These are phyloP conservation scores for Hypoxylon sp. DNA, from an alignment of 2,329 filamentous ascomycete genomes.

Conservation along the genomic window DNA sequence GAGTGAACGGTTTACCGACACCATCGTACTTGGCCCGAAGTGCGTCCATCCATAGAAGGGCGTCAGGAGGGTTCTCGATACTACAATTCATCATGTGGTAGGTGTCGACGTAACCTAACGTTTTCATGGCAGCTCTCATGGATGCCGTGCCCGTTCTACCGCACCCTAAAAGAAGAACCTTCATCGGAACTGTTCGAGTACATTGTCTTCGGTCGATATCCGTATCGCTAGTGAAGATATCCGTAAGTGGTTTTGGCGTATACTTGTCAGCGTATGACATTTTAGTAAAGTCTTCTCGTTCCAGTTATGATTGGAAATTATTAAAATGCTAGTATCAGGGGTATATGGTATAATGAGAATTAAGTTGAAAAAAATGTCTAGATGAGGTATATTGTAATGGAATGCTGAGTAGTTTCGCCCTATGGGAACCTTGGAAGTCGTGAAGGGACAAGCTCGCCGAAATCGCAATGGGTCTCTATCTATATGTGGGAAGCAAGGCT, in stretches of 20 bases:
- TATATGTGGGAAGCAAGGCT: not conserved
- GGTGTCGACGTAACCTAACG: constrained; percentile 76
- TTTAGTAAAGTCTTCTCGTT: constrained; percentile 15
- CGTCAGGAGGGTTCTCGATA: constrained; percentile 77
- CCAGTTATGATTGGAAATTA: not conserved
- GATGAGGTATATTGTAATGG: constrained; percentile 11
- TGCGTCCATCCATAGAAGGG: constrained; percentile 79
- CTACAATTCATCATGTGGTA: constrained; percentile 82
- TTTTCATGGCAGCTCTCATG: constrained; percentile 74
- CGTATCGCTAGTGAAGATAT: constrained; percentile 75
- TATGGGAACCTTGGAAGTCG: constrained; percentile 12
- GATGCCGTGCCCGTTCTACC: constrained; percentile 80
- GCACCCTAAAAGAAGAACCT: constrained; percentile 77
- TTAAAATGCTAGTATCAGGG: not conserved
- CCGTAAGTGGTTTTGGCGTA: constrained; percentile 64
- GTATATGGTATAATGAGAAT: not conserved
- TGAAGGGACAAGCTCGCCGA: not conserved
- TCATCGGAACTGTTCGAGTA: constrained; percentile 78
- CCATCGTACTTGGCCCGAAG: constrained; percentile 71
- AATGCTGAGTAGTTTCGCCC: constrained; percentile 2
- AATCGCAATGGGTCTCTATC: not conserved
- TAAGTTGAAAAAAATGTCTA: not conserved
- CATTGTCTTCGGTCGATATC: constrained; percentile 77
- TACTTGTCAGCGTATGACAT: constrained; percentile 54
- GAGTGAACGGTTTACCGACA: constrained; percentile 71